phyloP scores from a whole-genome alignment of 306 rosid species.

The Pachyrhizus erosus region DNA sequence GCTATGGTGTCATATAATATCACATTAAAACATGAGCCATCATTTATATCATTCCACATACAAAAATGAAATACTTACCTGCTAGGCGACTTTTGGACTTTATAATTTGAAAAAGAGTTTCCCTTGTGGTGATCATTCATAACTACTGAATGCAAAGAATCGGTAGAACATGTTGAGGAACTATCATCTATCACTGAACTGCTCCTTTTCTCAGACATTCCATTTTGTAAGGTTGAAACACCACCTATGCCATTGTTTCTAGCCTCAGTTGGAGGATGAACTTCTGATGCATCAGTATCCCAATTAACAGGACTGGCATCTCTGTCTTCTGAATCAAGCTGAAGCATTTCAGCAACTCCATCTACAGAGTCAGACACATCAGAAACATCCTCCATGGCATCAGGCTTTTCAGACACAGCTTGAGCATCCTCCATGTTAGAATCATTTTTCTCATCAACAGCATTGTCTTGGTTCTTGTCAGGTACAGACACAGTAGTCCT shows the following conservation, averaged over 20 bases:
- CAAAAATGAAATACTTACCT: slow-evolving; percentile 53
- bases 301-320: slow-evolving; percentile 86
- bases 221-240: slow-evolving; percentile 68
- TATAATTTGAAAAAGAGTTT: slow-evolving; percentile 55
- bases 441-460: slow-evolving; percentile 62
- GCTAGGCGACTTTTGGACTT: slow-evolving; percentile 75
- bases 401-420: slow-evolving; percentile 66
- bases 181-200: slow-evolving; percentile 82
- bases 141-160: slow-evolving; percentile 84
- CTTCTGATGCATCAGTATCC: slow-evolving; percentile 97
- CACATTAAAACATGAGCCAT: slow-evolving; percentile 1
- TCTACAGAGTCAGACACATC: slow-evolving; percentile 89
- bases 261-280: slow-evolving; percentile 72
- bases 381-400: slow-evolving; percentile 71
- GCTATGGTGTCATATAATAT: slow-evolving; percentile 31
- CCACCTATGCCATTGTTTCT: slow-evolving; percentile 64
- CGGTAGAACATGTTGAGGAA: slow-evolving; percentile 97
- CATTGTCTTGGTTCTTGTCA: slow-evolving; percentile 61
- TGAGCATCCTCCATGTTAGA: slow-evolving; percentile 62
- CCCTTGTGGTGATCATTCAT: slow-evolving; percentile 69
- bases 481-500: slow-evolving; percentile 49
- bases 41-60: background rate
- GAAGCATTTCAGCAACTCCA: slow-evolving; percentile 69
- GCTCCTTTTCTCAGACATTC: slow-evolving; percentile 70
- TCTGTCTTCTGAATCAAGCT: slow-evolving; percentile 89